phyloP scores from a whole-genome alignment of 441 rosid species.

The Geranium incanum region DNA sequence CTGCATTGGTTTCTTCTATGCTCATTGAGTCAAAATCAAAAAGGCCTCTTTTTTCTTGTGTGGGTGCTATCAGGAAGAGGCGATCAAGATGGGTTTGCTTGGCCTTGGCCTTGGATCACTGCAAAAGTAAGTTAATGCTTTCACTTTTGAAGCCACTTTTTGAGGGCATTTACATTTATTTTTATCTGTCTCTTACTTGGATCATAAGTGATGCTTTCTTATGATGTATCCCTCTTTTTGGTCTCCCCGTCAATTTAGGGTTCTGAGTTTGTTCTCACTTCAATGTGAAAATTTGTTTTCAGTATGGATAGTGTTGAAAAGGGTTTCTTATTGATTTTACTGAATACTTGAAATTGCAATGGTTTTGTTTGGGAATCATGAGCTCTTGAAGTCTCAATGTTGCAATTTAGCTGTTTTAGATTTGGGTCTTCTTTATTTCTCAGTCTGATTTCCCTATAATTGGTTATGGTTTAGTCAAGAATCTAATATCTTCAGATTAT shows the following conservation, averaged over 20 bases:
- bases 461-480: slow-evolving; percentile 23
- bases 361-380: slow-evolving; percentile 9
- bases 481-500: slow-evolving; percentile 17
- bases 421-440: slow-evolving; percentile 17
- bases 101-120: slow-evolving; percentile 30
- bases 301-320: not conserved
- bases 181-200: slow-evolving; percentile 46
- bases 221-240: slow-evolving; percentile 19
- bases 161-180: slow-evolving; percentile 21
- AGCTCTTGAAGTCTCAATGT: not conserved
- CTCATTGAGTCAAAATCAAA: slow-evolving; percentile 30
- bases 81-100: slow-evolving; percentile 31
- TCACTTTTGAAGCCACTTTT: slow-evolving; percentile 12
- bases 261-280: slow-evolving; percentile 10
- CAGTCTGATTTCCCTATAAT: slow-evolving; percentile 16
- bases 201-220: slow-evolving; percentile 53
- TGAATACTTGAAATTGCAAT: slow-evolving; percentile 13
- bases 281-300: not conserved
- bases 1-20: slow-evolving; percentile 39
- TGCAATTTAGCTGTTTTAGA: slow-evolving; percentile 12
- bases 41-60: slow-evolving; percentile 17
- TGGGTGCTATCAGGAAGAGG: slow-evolving; percentile 19
- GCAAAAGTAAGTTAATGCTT: slow-evolving; percentile 36
- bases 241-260: slow-evolving; percentile 9
- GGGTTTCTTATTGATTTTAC: slow-evolving; percentile 17